Percentiles rank a stretch among this genome's conserved stretches.
phyloP scores from a whole-genome alignment of 371 early-diverging fungal species.

The Umbelopsis sp. region DNA sequence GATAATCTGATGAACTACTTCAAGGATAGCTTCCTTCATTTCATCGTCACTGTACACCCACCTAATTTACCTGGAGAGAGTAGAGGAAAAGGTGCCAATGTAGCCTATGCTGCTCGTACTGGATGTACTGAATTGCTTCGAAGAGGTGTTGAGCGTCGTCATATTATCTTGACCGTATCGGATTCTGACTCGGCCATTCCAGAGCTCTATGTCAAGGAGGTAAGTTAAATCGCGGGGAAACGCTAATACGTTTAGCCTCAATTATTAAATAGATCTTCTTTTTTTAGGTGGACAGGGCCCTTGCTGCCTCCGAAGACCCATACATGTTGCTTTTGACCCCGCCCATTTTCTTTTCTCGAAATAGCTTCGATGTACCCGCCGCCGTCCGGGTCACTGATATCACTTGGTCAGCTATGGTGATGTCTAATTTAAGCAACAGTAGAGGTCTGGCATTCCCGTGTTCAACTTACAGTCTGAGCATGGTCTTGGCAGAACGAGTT shows the following conservation, averaged over 20 bases:
- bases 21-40: slow-evolving; percentile 48
- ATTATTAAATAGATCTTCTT: background rate
- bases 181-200: slow-evolving; percentile 75
- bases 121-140: slow-evolving; percentile 37
- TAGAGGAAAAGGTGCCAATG: slow-evolving; percentile 79
- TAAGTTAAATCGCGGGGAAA: slow-evolving; percentile 14
- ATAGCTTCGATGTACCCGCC: slow-evolving; percentile 72
- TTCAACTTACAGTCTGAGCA: slow-evolving; percentile 73
- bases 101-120: slow-evolving; percentile 67
- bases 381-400: slow-evolving; percentile 79
- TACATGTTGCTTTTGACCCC: slow-evolving; percentile 67
- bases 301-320: slow-evolving; percentile 21
- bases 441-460: slow-evolving; percentile 75
- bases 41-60: slow-evolving; percentile 74
- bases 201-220: slow-evolving; percentile 55
- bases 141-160: slow-evolving; percentile 38
- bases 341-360: slow-evolving; percentile 78
- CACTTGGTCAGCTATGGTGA: slow-evolving; percentile 79
- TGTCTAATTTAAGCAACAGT: slow-evolving; percentile 75
- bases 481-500: slow-evolving; percentile 71
- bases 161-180: slow-evolving; percentile 65
- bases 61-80: slow-evolving; percentile 69
- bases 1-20: slow-evolving; percentile 51
- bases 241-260: slow-evolving; percentile 4
- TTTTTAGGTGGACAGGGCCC: slow-evolving; percentile 41